Base-by-base conservation (phyloP, 768 basidiomycete genomes). In the Arthromyces matolae region DNA sequence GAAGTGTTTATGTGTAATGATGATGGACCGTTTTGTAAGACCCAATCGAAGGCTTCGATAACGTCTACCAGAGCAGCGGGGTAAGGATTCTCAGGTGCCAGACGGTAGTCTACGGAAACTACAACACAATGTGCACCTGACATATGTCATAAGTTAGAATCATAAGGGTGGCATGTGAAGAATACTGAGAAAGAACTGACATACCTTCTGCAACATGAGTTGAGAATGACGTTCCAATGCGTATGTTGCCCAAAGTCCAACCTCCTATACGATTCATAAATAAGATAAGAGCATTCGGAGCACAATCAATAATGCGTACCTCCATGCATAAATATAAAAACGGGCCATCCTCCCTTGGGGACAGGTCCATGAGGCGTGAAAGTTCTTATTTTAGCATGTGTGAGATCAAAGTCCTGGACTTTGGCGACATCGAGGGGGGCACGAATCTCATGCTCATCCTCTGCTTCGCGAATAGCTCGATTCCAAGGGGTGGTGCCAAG, bases 271-370 rank as follows among this genome's bases (percentile, higher is more conserved):
- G n/a, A n/a, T n/a, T n/a, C n/a, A n/a, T n/a, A n/a, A n/a, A n/a
- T n/a, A n/a, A n/a, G n/a, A n/a, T n/a, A n/a, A n/a, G n/a, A n/a
- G n/a, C n/a, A n/a, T n/a, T n/a, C n/a, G n/a, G n/a, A n/a, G n/a
- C n/a, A n/a, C n/a, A n/a, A n/a, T n/a, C n/a, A n/a, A n/a, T n/a
- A n/a, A n/a, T n/a, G n/a, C n/a, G n/a, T 50, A 78, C 86, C 86
- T 43, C 87, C 87, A 52, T 88, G 87, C 60, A 82, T 86, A 72
- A 76, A 89, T 35, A 86, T 73, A 50, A 88, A 78, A 2, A 80
- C 76, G 0, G 85, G 85, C 86, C 86, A 88, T 14, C 86, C 86
- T 0, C 61, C 63, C 2, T 56, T 59, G 0, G 84, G 84, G 0
- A 68, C 56, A 3, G 58, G 45, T 0, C 79, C 78, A 37, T 75